phyloP scores from a whole-genome alignment of 1,284 basidiomycete genomes.

The Porodaedalea pini region DNA sequence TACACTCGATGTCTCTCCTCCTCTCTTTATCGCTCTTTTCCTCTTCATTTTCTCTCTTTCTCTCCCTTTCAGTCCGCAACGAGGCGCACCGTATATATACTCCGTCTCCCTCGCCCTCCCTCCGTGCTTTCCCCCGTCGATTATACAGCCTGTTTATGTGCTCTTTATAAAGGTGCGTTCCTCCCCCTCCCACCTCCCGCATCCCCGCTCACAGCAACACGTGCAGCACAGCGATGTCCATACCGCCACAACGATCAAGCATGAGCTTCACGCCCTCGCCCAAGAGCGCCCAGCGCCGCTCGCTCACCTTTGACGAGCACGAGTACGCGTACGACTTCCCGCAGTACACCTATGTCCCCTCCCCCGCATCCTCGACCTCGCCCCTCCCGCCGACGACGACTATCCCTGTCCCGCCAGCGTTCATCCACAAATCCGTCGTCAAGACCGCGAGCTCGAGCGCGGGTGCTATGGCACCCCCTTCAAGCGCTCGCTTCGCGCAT shows the following conservation, averaged over 20 bases:
- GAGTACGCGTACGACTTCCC: constrained; percentile 3
- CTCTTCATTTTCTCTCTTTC: too few relatives aligned
- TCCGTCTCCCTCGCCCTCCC: background rate
- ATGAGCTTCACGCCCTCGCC: background rate
- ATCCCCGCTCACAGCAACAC: background rate
- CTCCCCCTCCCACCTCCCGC: background rate
- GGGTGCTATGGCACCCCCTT: background rate
- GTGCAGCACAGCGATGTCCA: too few relatives aligned
- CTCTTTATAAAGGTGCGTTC: too few relatives aligned
- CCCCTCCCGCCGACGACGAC: background rate
- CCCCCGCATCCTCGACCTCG: background rate
- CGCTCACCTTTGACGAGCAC: background rate
- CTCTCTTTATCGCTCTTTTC: too few relatives aligned
- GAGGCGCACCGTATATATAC: background rate
- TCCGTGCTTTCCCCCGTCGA: background rate
- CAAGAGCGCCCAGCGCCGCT: background rate
- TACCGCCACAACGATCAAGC: too few relatives aligned
- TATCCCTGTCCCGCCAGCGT: background rate
- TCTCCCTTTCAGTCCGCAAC: background rate
- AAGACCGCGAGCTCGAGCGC: background rate
- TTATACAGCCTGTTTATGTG: background rate
- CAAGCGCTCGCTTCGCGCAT: background rate
- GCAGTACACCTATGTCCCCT: background rate
- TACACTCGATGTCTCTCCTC: too few relatives aligned
- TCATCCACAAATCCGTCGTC: background rate